Evolutionary conservation across 176 grass and related monocot species (phyloP).

Genomic region (Paspalum notatum): DNA sequence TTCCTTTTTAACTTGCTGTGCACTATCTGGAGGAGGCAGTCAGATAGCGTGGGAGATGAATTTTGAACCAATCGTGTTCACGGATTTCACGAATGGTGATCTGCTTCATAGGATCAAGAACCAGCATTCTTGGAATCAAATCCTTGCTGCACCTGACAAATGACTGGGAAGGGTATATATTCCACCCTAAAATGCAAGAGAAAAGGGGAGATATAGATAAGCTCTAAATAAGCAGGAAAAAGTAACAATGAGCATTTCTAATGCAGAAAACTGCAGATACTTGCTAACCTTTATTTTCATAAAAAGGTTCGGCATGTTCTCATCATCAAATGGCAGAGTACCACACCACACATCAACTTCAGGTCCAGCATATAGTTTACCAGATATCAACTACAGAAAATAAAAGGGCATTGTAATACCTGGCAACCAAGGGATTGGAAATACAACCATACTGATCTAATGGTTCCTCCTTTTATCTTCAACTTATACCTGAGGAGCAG

Average conservation of each 20-base stretch:
- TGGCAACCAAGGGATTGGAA: background rate
- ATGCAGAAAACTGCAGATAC: background rate
- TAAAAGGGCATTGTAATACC: background rate
- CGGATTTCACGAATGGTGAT: constrained; percentile 74
- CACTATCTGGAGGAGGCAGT: constrained; percentile 67
- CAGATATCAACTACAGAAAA: constrained; percentile 69
- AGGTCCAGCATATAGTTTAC: constrained; percentile 74
- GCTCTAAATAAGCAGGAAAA: no score
- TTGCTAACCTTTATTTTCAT: constrained; percentile 80
- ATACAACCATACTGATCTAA: background rate
- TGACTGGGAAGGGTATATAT: constrained; percentile 80
- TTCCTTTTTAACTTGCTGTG: constrained; percentile 74
- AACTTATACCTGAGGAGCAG: constrained; percentile 64
- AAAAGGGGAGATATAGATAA: background rate
- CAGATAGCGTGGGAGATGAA: constrained; percentile 65
- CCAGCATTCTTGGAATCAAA: constrained; percentile 77
- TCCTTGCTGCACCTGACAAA: constrained; percentile 66
- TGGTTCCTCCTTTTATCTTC: background rate
- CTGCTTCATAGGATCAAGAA: constrained; percentile 75
- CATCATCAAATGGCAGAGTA: constrained; percentile 78
- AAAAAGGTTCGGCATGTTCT: constrained; percentile 78
- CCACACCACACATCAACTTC: constrained; percentile 89
- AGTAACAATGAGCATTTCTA: background rate
- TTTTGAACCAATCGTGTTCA: constrained; percentile 71
- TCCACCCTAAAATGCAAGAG: constrained; percentile 48